Evolutionary conservation across 257 asterid species (phyloP), one percentile per base, ranked within the genome.

Genomic region (Solanum lycopersicoides): DNA sequence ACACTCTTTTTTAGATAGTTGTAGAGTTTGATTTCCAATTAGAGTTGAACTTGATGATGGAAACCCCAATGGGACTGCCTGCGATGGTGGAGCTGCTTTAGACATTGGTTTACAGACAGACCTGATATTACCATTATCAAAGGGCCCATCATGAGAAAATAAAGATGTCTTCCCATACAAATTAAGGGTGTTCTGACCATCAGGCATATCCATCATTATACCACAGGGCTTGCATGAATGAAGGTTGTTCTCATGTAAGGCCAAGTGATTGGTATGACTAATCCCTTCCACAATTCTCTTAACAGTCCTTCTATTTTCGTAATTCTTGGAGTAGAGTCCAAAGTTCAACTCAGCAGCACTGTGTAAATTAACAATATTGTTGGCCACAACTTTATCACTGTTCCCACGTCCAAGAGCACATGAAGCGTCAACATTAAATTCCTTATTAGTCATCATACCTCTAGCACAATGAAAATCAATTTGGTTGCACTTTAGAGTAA

Each of bases 231-330:
- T 90, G 88, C 80, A 86, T 63, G 84, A 32, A 56, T 84, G 47
- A 28, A 86, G 89, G 87, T 30, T 60, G 75, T 87, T 89, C 77
- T 80, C 90, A 73, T 86, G 91, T 75, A 88, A 88, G 83, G 76
- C 92, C 72, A 91, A 32, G 88, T 86, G 86, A 44, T 72, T 83
- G 85, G 30, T 87, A 88, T 42, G 84, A 80, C 68, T 88, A 69
- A 86, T 87, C 89, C 86, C 88, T n/a, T 87, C 90, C 44, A 83
- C 86, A 90, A 39, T 87, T 79, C 88, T 88, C 82, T 86, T 83
- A 87, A 63, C 88, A 86, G 63, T 88, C 83, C 85, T 91, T 66
- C 45, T 83, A 75, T 83, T 86, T 86, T 87, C 91, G 84, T 86
- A 88, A 84, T 42, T 56, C 56, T 42, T 91, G 83, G 83, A 42